Percentiles rank a stretch among this genome's conserved stretches.
Evolutionary conservation across 2,329 filamentous ascomycete genomes (phyloP).

Genomic region (Fusarium nelsonii): DNA sequence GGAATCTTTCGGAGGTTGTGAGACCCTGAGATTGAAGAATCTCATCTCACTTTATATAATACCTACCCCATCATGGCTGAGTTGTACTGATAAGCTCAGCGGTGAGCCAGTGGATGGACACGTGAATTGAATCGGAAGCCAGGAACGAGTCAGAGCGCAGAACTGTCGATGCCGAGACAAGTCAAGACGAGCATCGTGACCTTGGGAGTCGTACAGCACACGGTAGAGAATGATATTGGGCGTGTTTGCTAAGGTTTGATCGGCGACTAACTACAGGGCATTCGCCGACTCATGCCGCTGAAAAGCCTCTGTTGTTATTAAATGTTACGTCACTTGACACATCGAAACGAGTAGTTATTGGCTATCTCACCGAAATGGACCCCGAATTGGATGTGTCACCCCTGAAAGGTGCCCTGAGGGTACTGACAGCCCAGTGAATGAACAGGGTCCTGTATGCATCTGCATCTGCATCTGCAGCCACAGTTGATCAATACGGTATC

Average conservation of each 20-base stretch:
- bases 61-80: background rate
- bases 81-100: constrained; percentile 14
- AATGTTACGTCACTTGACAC: constrained; percentile 35
- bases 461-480: constrained; percentile 17
- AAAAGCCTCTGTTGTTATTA: constrained; percentile 21
- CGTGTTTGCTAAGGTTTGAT: constrained; percentile 12
- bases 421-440: constrained; percentile 1
- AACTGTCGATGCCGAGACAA: constrained; percentile 37
- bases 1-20: constrained; percentile 33
- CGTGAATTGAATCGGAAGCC: constrained; percentile 25
- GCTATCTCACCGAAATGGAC: constrained; percentile 13
- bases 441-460: constrained; percentile 27
- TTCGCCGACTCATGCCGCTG: constrained; percentile 41
- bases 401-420: background rate
- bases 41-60: constrained; percentile 22
- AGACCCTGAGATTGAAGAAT: constrained; percentile 15
- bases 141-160: constrained; percentile 12
- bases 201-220: constrained; percentile 2
- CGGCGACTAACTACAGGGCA: constrained; percentile 21
- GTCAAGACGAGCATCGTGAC: constrained; percentile 33
- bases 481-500: constrained; percentile 2
- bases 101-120: constrained; percentile 28
- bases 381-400: constrained; percentile 25
- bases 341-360: background rate
- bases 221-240: constrained; percentile 1